phyloP scores from a whole-genome alignment of 1,284 basidiomycete species.

The Ustilago nuda region DNA sequence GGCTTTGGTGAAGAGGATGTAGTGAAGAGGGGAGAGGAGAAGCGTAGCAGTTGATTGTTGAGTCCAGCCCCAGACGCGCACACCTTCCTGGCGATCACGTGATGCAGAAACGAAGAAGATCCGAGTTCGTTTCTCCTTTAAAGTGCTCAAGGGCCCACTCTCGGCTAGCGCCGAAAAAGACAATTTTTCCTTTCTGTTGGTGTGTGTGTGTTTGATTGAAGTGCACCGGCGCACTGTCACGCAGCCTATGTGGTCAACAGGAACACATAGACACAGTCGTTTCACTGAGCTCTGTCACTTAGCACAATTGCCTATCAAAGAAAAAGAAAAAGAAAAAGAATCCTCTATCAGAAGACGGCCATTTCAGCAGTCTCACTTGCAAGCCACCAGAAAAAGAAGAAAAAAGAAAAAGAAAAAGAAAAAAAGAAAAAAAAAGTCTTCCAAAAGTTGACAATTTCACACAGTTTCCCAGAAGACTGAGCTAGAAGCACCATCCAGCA shows the following conservation, averaged over 20 bases:
- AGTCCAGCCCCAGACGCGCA: no score
- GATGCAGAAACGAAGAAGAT: background rate
- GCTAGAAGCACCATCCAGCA: slow-evolving; percentile 4
- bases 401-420: slow-evolving; percentile 18
- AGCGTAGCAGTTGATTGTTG: no score
- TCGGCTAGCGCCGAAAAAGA: slow-evolving; percentile 1
- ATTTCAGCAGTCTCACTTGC: background rate
- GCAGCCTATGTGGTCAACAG: background rate
- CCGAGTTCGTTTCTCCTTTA: background rate
- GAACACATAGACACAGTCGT: background rate
- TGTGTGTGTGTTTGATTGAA: background rate
- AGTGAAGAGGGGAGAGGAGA: background rate
- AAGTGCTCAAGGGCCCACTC: background rate
- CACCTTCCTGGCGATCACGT: no score
- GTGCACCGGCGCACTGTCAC: background rate
- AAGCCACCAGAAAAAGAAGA: slow-evolving; percentile 15
- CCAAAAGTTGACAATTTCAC: background rate
- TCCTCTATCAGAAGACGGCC: background rate
- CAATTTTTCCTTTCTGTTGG: background rate
- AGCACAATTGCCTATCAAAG: background rate
- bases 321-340: background rate
- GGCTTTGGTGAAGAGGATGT: no score
- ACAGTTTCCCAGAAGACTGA: slow-evolving; percentile 4
- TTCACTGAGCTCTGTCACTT: background rate
- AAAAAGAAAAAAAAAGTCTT: slow-evolving; percentile 12